Percentiles rank a stretch among this genome's conserved stretches.
These are phyloP conservation scores for Spergularia azorica DNA, from an alignment of 179 eudicot genomes.

Conservation along the genomic window DNA sequence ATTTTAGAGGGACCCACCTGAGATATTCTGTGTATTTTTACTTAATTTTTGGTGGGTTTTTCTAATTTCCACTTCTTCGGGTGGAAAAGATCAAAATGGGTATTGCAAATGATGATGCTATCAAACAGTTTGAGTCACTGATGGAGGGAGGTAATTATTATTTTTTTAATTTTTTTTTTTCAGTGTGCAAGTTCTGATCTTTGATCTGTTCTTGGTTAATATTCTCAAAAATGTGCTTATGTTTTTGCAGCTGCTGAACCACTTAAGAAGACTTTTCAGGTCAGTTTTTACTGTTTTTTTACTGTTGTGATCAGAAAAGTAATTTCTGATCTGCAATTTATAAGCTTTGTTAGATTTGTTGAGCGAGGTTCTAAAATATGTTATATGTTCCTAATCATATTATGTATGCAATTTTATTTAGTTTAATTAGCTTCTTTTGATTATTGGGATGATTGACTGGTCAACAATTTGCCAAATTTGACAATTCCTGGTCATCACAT, in stretches of 20 bases:
- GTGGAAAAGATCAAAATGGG: conserved; percentile 35
- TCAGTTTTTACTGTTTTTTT: conserved; percentile 28
- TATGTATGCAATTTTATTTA: background rate
- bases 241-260: conserved; percentile 71
- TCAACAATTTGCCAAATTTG: conserved; percentile 24
- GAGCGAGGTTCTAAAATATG: background rate
- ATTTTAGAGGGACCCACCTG: conserved; percentile 21
- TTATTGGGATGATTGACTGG: conserved; percentile 14
- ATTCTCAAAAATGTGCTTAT: conserved; percentile 17
- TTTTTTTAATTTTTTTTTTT: background rate
- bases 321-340: conserved; percentile 25
- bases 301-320: background rate
- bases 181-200: conserved; percentile 16
- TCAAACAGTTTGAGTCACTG: conserved; percentile 64
- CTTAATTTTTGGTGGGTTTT: conserved; percentile 23
- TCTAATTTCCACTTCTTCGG: background rate
- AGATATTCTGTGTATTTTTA: conserved; percentile 12
- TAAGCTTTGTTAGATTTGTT: conserved; percentile 11
- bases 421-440: background rate
- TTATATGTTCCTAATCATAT: background rate
- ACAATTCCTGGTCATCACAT: conserved; percentile 16
- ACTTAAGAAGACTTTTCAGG: conserved; percentile 72
- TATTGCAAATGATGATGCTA: conserved; percentile 54
- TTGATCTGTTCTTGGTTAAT: conserved; percentile 30
- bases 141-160: conserved; percentile 56